These are phyloP conservation scores for Chaetothyriales sp. DNA, from an alignment of 2,329 filamentous ascomycete species.

Conservation along the genomic window DNA sequence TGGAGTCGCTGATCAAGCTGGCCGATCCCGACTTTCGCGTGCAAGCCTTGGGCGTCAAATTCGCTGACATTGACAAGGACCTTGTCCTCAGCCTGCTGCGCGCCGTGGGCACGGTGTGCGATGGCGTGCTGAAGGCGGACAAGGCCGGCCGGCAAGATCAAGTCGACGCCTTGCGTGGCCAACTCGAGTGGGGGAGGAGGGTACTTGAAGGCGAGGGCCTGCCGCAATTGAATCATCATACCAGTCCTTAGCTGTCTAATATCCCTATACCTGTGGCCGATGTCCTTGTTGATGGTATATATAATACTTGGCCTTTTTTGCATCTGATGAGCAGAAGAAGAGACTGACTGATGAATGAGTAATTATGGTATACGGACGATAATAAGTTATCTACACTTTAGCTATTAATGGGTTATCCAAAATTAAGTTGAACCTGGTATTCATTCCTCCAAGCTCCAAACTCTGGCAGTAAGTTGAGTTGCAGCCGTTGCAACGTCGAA, in stretches of 20 bases:
- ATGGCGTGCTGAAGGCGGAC: conserved; percentile 36
- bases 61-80: conserved; percentile 37
- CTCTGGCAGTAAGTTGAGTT: too few species aligned
- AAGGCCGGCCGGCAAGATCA: conserved; percentile 47
- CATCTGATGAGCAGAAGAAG: too few species aligned
- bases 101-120: conserved; percentile 37
- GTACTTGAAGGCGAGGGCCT: conserved; percentile 51
- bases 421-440: too few species aligned
- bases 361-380: background rate
- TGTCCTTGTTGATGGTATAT: background rate
- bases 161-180: conserved; percentile 47
- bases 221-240: background rate
- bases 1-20: conserved; percentile 17
- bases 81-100: conserved; percentile 41
- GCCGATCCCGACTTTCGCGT: conserved; percentile 15
- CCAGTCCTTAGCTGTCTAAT: background rate
- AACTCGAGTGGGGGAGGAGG: conserved; percentile 59
- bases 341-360: background rate
- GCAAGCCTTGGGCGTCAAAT: conserved; percentile 13
- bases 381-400: too few species aligned
- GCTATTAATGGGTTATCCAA: too few species aligned
- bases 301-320: background rate
- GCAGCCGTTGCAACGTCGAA: too few species aligned
- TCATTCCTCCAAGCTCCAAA: too few species aligned
- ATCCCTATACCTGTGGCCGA: too few species aligned